Evolutionary conservation across 345 rosid species (phyloP).

Genomic region (Eucalyptus melliodora): DNA sequence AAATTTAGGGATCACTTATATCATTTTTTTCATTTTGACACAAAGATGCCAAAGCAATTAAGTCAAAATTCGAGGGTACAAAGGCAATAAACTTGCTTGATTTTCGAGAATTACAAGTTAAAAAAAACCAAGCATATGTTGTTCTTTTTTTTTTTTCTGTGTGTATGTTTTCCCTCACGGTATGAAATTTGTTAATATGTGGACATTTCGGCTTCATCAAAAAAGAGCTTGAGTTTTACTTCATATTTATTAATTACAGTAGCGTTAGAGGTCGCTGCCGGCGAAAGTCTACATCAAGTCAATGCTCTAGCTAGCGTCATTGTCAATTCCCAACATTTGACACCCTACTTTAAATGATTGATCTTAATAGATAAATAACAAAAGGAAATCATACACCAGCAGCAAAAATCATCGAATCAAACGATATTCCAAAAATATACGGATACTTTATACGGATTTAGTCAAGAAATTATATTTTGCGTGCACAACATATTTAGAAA

Average conservation of each 20-base stretch:
- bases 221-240: background rate
- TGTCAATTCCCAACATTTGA: background rate
- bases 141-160: too few relatives aligned
- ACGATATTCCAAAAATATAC: background rate
- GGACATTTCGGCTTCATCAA: background rate
- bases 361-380: background rate
- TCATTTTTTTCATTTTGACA: background rate
- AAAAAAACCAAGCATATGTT: background rate
- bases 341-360: background rate
- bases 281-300: background rate
- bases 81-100: background rate
- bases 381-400: background rate
- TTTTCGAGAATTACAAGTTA: background rate
- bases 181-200: background rate
- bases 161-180: background rate
- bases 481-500: rapidly evolving
- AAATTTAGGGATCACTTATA: background rate
- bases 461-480: background rate
- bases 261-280: background rate
- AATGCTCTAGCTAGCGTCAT: background rate
- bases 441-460: background rate
- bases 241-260: background rate
- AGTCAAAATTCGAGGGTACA: background rate
- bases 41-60: background rate
- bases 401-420: background rate